A percentile compares a stretch with the other conserved stretches of the same genome.
These are phyloP conservation scores for Batrachochytrium dendrobatidis DNA, from an alignment of 371 early-diverging fungal genomes.

Conservation along the genomic window DNA sequence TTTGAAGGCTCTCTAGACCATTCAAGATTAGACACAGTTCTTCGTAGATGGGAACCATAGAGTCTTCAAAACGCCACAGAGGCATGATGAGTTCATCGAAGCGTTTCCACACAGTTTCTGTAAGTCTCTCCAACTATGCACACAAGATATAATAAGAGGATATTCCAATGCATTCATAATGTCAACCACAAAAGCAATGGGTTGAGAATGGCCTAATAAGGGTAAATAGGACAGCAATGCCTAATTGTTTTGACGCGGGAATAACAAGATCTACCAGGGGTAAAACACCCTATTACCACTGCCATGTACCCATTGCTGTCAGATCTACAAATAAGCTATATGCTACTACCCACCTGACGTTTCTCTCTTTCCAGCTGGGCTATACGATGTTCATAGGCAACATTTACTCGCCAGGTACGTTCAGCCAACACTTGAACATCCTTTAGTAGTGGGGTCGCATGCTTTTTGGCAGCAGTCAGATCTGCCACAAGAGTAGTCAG, in stretches of 20 bases:
- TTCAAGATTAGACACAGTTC: conserved; percentile 19
- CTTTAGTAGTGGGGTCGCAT: conserved; percentile 17
- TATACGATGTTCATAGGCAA: conserved; percentile 20
- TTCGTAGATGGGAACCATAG: conserved; percentile 29
- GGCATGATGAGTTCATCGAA: conserved; percentile 30
- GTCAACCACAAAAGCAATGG: no score
- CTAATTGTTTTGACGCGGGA: no score
- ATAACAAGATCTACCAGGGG: no score
- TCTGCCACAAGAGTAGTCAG: conserved; percentile 7
- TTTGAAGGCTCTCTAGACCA: conserved; percentile 18
- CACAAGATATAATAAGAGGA: no score
- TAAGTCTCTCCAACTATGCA: conserved; percentile 15
- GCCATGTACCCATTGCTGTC: no score
- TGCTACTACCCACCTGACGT: conserved; percentile 17
- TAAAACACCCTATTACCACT: no score
- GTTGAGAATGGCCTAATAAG: no score
- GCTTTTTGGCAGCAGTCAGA: conserved; percentile 10
- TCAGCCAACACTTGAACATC: conserved; percentile 29
- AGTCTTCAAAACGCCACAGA: conserved; percentile 33
- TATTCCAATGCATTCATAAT: conserved; percentile 3
- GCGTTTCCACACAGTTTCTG: conserved; percentile 22
- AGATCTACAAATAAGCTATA: no score
- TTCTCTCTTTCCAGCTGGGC: conserved; percentile 21
- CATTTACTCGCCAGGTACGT: conserved; percentile 28
- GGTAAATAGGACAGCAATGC: no score